Conservation (phyloP, 2,329 filamentous ascomycete species). For the Monilinia polystroma region DNA sequence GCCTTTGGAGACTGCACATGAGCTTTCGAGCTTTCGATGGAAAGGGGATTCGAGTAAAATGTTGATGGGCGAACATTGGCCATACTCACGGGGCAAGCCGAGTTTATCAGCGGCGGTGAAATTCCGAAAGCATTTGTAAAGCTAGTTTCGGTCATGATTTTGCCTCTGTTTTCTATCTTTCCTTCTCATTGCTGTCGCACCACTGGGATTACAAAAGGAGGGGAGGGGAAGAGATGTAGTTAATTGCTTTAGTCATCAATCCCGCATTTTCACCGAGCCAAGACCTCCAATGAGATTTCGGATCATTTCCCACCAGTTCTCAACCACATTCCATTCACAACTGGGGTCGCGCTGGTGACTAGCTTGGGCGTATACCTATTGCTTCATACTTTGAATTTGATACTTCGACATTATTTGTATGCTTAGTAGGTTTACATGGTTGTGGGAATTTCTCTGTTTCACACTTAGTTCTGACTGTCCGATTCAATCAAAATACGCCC, state of each 20-base stretch:
- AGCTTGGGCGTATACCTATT: background rate
- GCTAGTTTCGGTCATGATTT: background rate
- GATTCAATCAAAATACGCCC: background rate
- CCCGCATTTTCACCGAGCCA: background rate
- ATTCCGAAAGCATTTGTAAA: conserved; percentile 23
- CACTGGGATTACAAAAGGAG: background rate
- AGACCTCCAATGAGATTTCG: too few species aligned
- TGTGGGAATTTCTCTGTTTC: background rate
- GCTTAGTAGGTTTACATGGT: background rate
- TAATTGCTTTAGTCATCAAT: conserved; percentile 1
- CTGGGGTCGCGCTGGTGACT: too few species aligned
- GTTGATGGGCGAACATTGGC: too few species aligned
- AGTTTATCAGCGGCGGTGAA: conserved; percentile 63
- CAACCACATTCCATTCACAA: too few species aligned
- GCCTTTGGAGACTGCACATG: background rate
- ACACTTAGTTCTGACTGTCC: background rate
- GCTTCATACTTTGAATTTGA: background rate
- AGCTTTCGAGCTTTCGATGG: background rate
- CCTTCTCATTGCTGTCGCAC: background rate
- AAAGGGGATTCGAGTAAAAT: background rate
- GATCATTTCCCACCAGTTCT: too few species aligned
- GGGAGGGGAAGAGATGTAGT: background rate
- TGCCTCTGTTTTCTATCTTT: background rate
- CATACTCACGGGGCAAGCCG: conserved; percentile 56
- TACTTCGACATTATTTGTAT: background rate